A percentile compares a stretch with the other conserved stretches of the same genome.
Evolutionary conservation across 345 rosid species (phyloP).

Genomic region (Sisymbrium altissimum): DNA sequence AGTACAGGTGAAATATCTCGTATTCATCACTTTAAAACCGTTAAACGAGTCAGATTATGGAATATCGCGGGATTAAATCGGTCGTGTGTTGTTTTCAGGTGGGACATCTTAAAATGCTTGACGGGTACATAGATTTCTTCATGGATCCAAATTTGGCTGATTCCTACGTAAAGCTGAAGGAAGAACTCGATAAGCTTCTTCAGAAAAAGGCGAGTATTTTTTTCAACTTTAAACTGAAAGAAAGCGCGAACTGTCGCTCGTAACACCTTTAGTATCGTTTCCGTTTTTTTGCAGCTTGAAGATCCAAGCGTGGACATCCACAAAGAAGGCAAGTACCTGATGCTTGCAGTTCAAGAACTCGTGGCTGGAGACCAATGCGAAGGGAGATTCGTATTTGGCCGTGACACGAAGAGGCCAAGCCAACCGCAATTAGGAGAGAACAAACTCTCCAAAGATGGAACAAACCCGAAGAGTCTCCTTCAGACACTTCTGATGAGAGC

Average conservation of each 20-base stretch:
- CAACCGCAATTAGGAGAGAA: conserved; percentile 42
- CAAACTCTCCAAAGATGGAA: conserved; percentile 74
- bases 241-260: background rate
- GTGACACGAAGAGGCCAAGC: conserved; percentile 60
- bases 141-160: conserved; percentile 91
- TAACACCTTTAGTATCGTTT: conserved; percentile 2
- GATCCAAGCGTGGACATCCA: conserved; percentile 69
- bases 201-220: conserved; percentile 56
- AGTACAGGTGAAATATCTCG: conserved; percentile 50
- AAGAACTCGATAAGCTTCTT: conserved; percentile 73
- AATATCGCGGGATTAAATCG: background rate
- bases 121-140: conserved; percentile 88
- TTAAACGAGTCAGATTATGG: background rate
- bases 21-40: background rate
- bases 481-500: conserved; percentile 95
- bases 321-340: conserved; percentile 87
- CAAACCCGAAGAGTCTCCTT: conserved; percentile 89
- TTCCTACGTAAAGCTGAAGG: conserved; percentile 73
- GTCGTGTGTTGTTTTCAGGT: conserved; percentile 40
- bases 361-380: conserved; percentile 92
- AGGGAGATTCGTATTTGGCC: conserved; percentile 96
- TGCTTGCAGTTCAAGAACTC: conserved; percentile 90
- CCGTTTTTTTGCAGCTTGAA: conserved; percentile 64
- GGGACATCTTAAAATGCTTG: conserved; percentile 95
- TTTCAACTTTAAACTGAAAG: background rate